Conservation (phyloP, 2,329 filamentous ascomycete genomes). For the Onygenales sp. region DNA sequence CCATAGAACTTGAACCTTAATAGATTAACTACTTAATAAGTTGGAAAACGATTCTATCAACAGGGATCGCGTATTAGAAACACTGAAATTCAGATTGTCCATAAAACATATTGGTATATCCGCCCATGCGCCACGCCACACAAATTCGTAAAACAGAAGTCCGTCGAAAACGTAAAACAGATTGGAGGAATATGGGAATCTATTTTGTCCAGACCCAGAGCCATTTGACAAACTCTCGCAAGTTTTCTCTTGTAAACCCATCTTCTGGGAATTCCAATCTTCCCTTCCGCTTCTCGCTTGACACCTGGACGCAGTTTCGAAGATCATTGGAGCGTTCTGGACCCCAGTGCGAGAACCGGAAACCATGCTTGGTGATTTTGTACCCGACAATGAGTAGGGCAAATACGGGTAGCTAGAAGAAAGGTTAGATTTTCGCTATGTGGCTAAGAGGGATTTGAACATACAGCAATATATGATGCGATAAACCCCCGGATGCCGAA, state of each 20-base stretch:
- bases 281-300: conserved; percentile 24
- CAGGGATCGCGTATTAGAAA: background rate
- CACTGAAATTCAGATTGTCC: background rate
- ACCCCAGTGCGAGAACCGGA: conserved; percentile 24
- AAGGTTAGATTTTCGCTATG: background rate
- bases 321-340: conserved; percentile 28
- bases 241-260: conserved; percentile 22
- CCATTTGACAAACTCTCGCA: conserved; percentile 22
- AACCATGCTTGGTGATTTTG: conserved; percentile 29
- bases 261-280: conserved; percentile 28
- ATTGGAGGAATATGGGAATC: background rate
- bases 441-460: conserved; percentile 7
- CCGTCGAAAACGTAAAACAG: background rate
- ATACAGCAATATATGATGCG: conserved; percentile 33
- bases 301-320: conserved; percentile 28
- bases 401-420: conserved; percentile 26
- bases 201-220: conserved; percentile 33
- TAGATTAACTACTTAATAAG: background rate
- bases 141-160: background rate
- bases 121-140: background rate
- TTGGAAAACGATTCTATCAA: background rate
- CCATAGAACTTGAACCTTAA: no score
- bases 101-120: conserved; percentile 1
- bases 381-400: conserved; percentile 29
- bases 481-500: conserved; percentile 29